These are phyloP conservation scores for Ulota crispa DNA, from an alignment of 225 moss, liverwort and hornwort genomes.

Conservation along the genomic window DNA sequence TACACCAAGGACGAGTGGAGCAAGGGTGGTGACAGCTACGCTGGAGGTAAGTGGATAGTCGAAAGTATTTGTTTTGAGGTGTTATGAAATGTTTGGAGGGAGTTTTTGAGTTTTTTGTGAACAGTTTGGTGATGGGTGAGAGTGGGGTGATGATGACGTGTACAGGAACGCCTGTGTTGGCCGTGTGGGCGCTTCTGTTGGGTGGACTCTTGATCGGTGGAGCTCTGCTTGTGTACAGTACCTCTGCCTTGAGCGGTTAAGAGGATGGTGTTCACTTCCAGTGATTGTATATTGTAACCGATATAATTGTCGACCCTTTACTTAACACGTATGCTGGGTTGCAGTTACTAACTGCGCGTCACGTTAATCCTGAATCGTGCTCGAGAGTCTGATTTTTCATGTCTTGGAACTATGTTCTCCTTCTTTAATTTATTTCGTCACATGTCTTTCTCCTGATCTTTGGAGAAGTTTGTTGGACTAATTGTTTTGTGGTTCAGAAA, in stretches of 20 bases:
- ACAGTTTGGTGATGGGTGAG: background rate
- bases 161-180: constrained; percentile 60
- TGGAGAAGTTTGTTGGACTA: background rate
- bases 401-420: background rate
- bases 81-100: background rate
- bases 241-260: constrained; percentile 62
- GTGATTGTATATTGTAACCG: constrained; percentile 23
- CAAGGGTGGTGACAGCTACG: constrained; percentile 50
- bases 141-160: background rate
- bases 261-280: background rate
- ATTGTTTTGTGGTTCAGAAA: too few relatives aligned
- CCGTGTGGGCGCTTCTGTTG: constrained; percentile 69
- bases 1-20: constrained; percentile 69
- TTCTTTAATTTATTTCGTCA: background rate
- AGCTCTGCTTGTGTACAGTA: constrained; percentile 75
- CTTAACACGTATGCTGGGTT: background rate
- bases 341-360: background rate
- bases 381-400: too few relatives aligned
- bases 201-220: constrained; percentile 64
- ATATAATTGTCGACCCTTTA: background rate
- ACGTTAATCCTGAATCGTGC: too few relatives aligned
- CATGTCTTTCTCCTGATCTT: too few relatives aligned
- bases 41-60: constrained; percentile 36
- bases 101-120: background rate
- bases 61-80: background rate